These are phyloP conservation scores for Beauveria rudraprayagi DNA, from an alignment of 2,329 filamentous ascomycete species.

Conservation along the genomic window DNA sequence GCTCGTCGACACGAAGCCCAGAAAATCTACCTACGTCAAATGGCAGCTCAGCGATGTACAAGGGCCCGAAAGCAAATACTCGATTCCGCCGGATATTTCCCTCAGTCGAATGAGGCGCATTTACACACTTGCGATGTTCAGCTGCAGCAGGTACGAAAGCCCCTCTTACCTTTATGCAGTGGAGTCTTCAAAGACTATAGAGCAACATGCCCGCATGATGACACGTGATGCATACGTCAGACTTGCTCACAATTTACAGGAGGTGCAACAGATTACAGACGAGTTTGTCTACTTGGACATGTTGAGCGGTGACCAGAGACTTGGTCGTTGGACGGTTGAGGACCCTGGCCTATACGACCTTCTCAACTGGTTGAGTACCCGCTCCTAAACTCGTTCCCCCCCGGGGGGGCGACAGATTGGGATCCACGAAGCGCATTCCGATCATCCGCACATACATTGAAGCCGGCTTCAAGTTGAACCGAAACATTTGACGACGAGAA, in stretches of 20 bases:
- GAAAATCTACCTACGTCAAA: slow-evolving; percentile 56
- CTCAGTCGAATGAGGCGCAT: slow-evolving; percentile 37
- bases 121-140: slow-evolving; percentile 49
- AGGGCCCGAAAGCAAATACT: slow-evolving; percentile 45
- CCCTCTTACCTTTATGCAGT: neutral
- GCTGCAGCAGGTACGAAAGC: slow-evolving; percentile 43
- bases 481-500: neutral
- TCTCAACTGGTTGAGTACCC: slow-evolving; percentile 47
- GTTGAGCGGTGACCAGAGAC: slow-evolving; percentile 41
- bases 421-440: neutral
- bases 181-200: neutral
- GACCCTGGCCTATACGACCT: slow-evolving; percentile 51
- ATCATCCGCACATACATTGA: neutral
- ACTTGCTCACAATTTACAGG: slow-evolving; percentile 29
- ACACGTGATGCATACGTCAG: neutral
- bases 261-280: slow-evolving; percentile 50
- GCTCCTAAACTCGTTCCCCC: neutral
- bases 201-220: neutral
- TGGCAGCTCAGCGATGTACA: slow-evolving; percentile 52
- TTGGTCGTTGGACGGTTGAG: slow-evolving; percentile 55
- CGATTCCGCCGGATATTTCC: slow-evolving; percentile 39
- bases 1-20: slow-evolving; percentile 54
- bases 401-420: neutral
- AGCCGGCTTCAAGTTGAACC: neutral
- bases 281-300: slow-evolving; percentile 50